Base-by-base conservation (phyloP, 345 rosid genomes). In the Murraya koenigii region DNA sequence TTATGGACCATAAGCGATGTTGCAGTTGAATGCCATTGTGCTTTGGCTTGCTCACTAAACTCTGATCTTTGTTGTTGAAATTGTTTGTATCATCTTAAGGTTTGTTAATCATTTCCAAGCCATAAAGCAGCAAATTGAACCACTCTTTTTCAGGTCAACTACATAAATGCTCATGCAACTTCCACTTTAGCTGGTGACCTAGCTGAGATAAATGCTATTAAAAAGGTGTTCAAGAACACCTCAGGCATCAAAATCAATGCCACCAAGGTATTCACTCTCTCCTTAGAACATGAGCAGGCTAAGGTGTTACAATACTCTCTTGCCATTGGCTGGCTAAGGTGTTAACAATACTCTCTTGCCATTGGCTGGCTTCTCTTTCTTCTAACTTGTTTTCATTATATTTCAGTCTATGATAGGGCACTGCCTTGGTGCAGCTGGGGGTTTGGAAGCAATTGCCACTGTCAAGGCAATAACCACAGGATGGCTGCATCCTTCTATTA, bases 351-450 rank as follows among this genome's bases (percentile, higher is more conserved):
- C 36, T 64, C 7, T 82, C 28, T n/a, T 25, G 58, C 20, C 17
- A 65, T 59, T 23, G 14, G 5, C 55, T 59, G 55, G 56, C 69
- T 83, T 49, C 59, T 52, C 10, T 70, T 60, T 58, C 74, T 28
- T 61, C 28, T 60, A 41, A 26, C 63, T 64, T 60, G 36, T 78
- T 65, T 69, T 39, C 61, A 33, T 71, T 26, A 60, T 77, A 49
- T 81, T 82, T 68, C 89, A 93, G 99, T 97, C 98, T 20, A 91
- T 97, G 98, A 94, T 97, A 71, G 99, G 99, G 70, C 99, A 97
- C 82, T 91, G 98, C 87, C 99, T 97, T 17, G 98, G 99, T 75
- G 97, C 99, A 71, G 92, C 98, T 41, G 97, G 99, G 72, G 99
- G 98, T 74, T 78, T 97, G 81, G 99, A 97, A 90, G 98, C 97